Percentiles rank a stretch among this genome's conserved stretches.
Conservation (phyloP, 2,329 filamentous ascomycete genomes). For the Fusarium penzigii region DNA sequence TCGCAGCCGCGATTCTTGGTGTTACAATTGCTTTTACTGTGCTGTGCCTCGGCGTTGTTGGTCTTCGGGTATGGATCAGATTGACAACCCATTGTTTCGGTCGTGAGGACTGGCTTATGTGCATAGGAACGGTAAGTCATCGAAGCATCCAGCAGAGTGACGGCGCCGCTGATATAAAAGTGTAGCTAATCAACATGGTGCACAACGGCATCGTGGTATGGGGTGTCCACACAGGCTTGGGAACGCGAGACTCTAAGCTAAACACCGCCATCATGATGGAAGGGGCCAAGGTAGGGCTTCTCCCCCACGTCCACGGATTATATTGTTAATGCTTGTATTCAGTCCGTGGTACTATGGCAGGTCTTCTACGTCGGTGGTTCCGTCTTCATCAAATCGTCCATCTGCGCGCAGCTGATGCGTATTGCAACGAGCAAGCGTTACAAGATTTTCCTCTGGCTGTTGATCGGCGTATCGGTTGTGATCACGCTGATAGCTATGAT, state of each 20-base stretch:
- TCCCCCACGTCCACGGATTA: background rate
- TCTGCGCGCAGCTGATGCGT: constrained; percentile 8
- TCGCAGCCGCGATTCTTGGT: constrained; percentile 5
- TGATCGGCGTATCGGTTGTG: background rate
- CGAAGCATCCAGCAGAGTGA: background rate
- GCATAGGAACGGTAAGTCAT: constrained; percentile 2
- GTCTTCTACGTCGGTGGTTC: constrained; percentile 9
- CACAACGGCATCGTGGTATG: constrained; percentile 11
- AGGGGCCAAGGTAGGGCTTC: background rate
- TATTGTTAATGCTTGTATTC: background rate
- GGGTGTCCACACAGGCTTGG: background rate
- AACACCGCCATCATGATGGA: constrained; percentile 4
- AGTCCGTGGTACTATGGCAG: constrained; percentile 6
- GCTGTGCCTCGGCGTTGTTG: background rate
- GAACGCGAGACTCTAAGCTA: constrained; percentile 3
- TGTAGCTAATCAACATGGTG: constrained; percentile 7
- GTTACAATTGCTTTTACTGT: background rate
- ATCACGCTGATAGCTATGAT: constrained; percentile 1
- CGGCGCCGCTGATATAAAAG: too few relatives aligned
- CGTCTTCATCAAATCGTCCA: constrained; percentile 7
- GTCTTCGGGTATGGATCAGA: constrained; percentile 2
- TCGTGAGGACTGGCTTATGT: constrained; percentile 11
- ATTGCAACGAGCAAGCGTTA: background rate
- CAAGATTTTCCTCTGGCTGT: background rate
- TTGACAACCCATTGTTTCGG: background rate